Conservation (phyloP, 257 asterid species). For the Nicotiana knightiana region DNA sequence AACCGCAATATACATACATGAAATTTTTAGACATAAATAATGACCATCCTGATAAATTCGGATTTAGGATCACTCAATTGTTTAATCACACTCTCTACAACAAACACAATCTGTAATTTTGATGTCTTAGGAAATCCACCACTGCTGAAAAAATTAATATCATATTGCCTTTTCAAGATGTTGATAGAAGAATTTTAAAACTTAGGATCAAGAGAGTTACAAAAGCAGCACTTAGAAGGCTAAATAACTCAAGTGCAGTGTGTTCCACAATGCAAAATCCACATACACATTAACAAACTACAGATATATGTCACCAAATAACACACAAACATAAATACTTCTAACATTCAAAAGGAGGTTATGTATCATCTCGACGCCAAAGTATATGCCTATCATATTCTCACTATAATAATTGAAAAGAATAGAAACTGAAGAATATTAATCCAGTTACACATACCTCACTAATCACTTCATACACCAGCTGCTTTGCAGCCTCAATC, state of each 20-base stretch:
- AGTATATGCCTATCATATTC: not conserved
- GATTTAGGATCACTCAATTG: not conserved
- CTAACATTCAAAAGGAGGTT: not conserved
- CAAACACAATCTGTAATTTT: not conserved
- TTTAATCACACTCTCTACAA: not conserved
- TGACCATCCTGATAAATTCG: not conserved
- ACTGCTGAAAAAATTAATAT: not conserved
- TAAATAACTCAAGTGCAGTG: not conserved
- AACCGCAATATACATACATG: not conserved
- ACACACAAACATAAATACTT: not conserved
- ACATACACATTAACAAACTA: not conserved
- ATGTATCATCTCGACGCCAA: not conserved
- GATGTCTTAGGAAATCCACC: not conserved
- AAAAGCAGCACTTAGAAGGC: not conserved
- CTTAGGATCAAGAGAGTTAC: not conserved
- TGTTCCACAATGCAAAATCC: no score
- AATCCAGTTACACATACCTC: slow-evolving; percentile 13
- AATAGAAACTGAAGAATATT: not conserved
- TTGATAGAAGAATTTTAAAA: not conserved
- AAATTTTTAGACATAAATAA: not conserved
- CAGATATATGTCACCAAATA: not conserved
- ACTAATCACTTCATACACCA: slow-evolving; percentile 22
- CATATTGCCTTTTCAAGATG: not conserved
- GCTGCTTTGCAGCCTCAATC: slow-evolving; percentile 21
- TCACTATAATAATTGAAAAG: not conserved